Evolutionary conservation across 495 filamentous ascomycete genomes (phyloP).

Genomic region (Penicillium antarcticum): DNA sequence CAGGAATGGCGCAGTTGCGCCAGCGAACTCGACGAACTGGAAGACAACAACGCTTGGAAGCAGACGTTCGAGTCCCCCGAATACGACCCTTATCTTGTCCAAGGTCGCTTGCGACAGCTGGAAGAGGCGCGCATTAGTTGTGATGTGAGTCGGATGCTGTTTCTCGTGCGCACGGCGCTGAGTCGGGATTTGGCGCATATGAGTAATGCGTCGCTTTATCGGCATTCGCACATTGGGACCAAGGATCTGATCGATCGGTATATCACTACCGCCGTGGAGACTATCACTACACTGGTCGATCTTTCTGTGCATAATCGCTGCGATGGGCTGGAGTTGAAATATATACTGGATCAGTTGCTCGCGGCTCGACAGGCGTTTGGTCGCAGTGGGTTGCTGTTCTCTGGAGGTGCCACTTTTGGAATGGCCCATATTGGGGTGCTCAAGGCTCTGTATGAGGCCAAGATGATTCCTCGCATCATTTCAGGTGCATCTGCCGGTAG

Average conservation of each 20-base stretch:
- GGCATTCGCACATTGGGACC: conserved; percentile 80
- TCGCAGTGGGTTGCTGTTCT: conserved; percentile 79
- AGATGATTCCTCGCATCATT: conserved; percentile 83
- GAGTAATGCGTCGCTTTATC: conserved; percentile 79
- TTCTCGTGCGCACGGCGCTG: conserved; percentile 75
- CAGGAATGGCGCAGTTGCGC: conserved; percentile 63
- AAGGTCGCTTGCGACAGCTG: conserved; percentile 65
- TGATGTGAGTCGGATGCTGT: conserved; percentile 74
- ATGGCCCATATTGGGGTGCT: conserved; percentile 97
- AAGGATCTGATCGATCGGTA: conserved; percentile 85
- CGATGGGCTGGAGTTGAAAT: conserved; percentile 55
- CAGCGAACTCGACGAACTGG: conserved; percentile 72
- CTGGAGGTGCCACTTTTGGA: conserved; percentile 89
- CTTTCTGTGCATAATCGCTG: conserved; percentile 53
- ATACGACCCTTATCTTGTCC: conserved; percentile 67
- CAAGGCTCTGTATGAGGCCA: conserved; percentile 73
- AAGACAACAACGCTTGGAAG: conserved; percentile 84
- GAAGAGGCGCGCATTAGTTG: conserved; percentile 70
- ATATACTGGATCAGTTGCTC: conserved; percentile 71
- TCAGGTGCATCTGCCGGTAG: conserved; percentile 93
- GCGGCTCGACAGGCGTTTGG: conserved; percentile 84
- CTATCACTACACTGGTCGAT: conserved; percentile 67
- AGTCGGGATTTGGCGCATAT: conserved; percentile 82
- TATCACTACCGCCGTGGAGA: conserved; percentile 71
- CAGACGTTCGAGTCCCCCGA: conserved; percentile 57